phyloP scores from a whole-genome alignment of 163 green algal genomes.

The Chlorella variabilis region DNA sequence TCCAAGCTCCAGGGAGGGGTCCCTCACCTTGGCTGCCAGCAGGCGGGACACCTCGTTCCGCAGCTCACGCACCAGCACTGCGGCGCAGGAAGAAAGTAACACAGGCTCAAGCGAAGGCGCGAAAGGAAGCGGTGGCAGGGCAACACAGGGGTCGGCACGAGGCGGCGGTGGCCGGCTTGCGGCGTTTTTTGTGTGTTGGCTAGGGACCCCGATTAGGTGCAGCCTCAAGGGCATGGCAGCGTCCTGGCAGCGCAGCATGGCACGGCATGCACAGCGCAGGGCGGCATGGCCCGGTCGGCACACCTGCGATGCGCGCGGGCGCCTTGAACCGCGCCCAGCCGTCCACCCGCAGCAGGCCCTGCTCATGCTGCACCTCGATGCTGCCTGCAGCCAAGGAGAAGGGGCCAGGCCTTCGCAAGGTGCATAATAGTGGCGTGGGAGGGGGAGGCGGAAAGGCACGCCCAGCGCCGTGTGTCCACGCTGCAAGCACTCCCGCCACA shows the following conservation, averaged over 20 bases:
- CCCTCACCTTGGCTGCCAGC: conserved; percentile 75
- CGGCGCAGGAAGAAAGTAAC: no score
- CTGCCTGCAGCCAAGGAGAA: background rate
- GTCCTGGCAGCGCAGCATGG: background rate
- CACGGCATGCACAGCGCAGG: no score
- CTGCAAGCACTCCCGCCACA: no score
- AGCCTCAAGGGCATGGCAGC: background rate
- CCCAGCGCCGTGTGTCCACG: background rate
- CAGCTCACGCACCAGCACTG: conserved; percentile 75
- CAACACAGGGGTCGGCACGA: background rate
- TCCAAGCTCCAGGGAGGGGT: conserved; percentile 63
- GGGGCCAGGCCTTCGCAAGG: background rate
- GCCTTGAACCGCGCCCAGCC: conserved; percentile 87
- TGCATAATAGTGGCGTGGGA: background rate
- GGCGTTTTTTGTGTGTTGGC: no score
- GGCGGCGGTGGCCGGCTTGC: no score
- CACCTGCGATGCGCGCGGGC: conserved; percentile 65
- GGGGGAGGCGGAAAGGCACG: no score
- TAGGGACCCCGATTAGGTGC: no score
- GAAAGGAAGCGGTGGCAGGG: background rate
- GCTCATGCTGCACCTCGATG: conserved; percentile 73
- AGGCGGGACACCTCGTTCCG: conserved; percentile 72
- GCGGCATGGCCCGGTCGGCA: background rate
- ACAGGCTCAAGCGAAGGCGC: no score
- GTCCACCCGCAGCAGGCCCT: conserved; percentile 76